Evolutionary conservation across 2,329 filamentous ascomycete genomes (phyloP).

Genomic region (Cordyceps fumosorosea): DNA sequence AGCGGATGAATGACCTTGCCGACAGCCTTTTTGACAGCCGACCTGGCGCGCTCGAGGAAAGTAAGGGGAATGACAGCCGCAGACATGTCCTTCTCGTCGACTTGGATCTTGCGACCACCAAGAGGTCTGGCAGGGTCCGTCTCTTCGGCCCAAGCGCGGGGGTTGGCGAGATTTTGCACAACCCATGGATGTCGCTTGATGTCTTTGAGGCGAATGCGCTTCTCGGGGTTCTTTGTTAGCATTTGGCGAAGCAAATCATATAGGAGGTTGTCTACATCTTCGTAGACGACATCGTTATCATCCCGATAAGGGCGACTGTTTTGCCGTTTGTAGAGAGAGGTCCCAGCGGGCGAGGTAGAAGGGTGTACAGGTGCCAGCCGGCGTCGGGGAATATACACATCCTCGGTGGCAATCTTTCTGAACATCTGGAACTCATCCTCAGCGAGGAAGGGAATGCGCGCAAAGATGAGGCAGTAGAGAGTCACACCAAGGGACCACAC

Average conservation of each 20-base stretch:
- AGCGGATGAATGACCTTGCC: slow-evolving; percentile 58
- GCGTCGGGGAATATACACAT: slow-evolving; percentile 79
- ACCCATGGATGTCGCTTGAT: slow-evolving; percentile 96
- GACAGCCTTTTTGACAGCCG: slow-evolving; percentile 63
- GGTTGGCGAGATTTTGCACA: slow-evolving; percentile 66
- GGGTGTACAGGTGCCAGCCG: slow-evolving; percentile 72
- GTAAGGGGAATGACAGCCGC: slow-evolving; percentile 84
- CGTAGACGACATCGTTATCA: slow-evolving; percentile 74
- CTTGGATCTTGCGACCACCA: slow-evolving; percentile 80
- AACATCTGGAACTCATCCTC: slow-evolving; percentile 92
- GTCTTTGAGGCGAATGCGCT: slow-evolving; percentile 82
- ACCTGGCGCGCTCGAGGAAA: slow-evolving; percentile 77
- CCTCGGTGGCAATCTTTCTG: slow-evolving; percentile 81
- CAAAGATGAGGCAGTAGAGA: slow-evolving; percentile 90
- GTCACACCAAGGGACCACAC: slow-evolving; percentile 97
- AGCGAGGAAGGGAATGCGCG: slow-evolving; percentile 86
- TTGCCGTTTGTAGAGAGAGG: slow-evolving; percentile 49
- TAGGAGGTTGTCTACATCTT: slow-evolving; percentile 74
- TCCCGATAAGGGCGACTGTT: slow-evolving; percentile 64
- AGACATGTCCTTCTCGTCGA: slow-evolving; percentile 85
- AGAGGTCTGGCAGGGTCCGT: slow-evolving; percentile 77
- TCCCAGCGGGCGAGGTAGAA: slow-evolving; percentile 47
- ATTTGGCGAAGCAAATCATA: slow-evolving; percentile 72
- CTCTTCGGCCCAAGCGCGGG: slow-evolving; percentile 81
- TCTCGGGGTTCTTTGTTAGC: slow-evolving; percentile 80